Evolutionary conservation across 176 grass and related monocot species (phyloP).

Genomic region (Neostapfia colusana): DNA sequence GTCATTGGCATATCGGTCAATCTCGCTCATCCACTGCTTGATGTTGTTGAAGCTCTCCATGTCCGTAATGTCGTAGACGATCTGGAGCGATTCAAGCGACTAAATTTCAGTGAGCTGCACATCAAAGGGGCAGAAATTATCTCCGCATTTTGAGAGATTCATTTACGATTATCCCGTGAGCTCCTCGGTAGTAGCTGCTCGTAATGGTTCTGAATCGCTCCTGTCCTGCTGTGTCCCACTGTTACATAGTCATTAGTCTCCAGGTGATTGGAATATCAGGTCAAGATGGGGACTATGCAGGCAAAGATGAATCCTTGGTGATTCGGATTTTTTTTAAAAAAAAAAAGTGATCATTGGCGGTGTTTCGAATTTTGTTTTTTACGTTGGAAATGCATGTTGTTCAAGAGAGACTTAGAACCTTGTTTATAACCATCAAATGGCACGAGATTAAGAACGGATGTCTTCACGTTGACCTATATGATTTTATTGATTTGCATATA

Average conservation of each 20-base stretch:
- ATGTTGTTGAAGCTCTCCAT: constrained; percentile 87
- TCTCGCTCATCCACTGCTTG: constrained; percentile 87
- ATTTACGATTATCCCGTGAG: constrained; percentile 78
- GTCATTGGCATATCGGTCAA: constrained; percentile 71
- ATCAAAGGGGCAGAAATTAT: not conserved
- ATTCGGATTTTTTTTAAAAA: too few relatives aligned
- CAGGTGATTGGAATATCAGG: constrained; percentile 16
- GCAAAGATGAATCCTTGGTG: not conserved
- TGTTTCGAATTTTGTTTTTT: not conserved
- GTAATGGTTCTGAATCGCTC: constrained; percentile 94
- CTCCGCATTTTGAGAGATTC: not conserved
- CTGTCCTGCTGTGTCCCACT: constrained; percentile 97
- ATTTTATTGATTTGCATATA: not conserved
- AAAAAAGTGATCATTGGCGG: too few relatives aligned
- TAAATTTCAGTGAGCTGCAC: not conserved
- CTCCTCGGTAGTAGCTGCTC: constrained; percentile 90
- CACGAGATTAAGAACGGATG: not conserved
- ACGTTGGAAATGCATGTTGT: not conserved
- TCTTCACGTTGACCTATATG: not conserved
- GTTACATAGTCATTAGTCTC: not conserved
- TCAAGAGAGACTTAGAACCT: not conserved
- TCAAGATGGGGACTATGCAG: not conserved
- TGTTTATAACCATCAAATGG: not conserved
- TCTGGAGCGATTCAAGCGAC: constrained; percentile 36
- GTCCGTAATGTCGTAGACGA: constrained; percentile 91